These are phyloP conservation scores for Brasenia schreberi DNA, from an alignment of 164 flowering plant genomes.

Conservation along the genomic window DNA sequence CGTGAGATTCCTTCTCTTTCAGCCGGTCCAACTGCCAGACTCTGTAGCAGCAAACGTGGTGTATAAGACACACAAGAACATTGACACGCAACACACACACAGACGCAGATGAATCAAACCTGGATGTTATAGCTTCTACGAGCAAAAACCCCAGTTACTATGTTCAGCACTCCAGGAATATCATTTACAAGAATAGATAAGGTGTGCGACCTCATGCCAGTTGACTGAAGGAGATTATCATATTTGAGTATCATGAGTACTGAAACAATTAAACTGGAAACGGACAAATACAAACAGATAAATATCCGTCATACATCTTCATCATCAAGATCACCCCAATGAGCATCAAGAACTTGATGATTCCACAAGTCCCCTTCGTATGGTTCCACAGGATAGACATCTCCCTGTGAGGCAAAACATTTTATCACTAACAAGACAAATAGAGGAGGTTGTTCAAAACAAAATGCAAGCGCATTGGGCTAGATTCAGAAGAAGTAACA, in stretches of 20 bases:
- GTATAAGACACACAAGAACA: neutral
- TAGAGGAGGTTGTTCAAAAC: neutral
- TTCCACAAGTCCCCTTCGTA: constrained; percentile 10
- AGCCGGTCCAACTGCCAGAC: constrained; percentile 93
- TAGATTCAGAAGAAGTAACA: neutral
- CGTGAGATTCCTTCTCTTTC: constrained; percentile 84
- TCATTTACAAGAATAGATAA: constrained; percentile 82
- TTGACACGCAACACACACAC: neutral
- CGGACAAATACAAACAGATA: neutral
- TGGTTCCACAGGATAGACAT: constrained; percentile 94
- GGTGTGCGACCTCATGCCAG: constrained; percentile 88
- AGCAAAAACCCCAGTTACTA: constrained; percentile 82
- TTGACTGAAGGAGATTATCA: constrained; percentile 32
- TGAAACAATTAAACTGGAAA: neutral
- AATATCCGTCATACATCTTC: constrained; percentile 59
- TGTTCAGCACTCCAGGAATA: constrained; percentile 85
- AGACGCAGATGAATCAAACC: constrained; percentile 19
- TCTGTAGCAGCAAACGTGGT: constrained; percentile 27
- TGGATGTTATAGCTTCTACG: constrained; percentile 95
- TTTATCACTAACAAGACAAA: neutral
- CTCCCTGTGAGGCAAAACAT: constrained; percentile 10
- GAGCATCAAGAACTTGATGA: constrained; percentile 87
- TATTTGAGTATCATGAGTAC: neutral
- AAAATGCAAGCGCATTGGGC: neutral
- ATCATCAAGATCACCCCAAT: constrained; percentile 85